Evolutionary conservation across 2,329 filamentous ascomycete genomes (phyloP), one percentile per base, ranked within the genome.

Genomic region (Tolypocladium tundrense): DNA sequence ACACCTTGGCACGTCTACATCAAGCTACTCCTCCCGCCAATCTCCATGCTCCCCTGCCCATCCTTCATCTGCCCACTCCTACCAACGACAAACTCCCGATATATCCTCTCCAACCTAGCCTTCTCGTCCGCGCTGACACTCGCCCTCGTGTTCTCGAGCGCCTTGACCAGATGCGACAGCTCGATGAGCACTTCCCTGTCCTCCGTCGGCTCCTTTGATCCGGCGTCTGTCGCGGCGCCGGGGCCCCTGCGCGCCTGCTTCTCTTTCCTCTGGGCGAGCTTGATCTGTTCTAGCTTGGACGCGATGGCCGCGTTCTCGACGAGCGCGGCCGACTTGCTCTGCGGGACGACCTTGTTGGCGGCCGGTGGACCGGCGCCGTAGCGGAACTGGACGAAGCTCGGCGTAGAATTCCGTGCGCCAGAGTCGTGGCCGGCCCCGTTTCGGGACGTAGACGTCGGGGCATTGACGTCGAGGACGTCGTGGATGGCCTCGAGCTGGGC

Each of bases 401-500:
- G 77, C 27, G 71, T 68, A 45, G 69, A 67, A 53, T 64, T 67
- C 19, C 65, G 55, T 55, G 65, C 63, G 58, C 63, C 63, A 58
- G 61, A 55, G 58, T 72, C 68, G 62, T 70, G 68, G 55, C 72
- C 70, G 61, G 68, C 71, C n/a, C 70, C 68, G 13, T 69, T 69
- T 52, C 68, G 71, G 40, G 61, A 66, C 21, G 65, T 67, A 33
- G 64, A 64, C 66, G 50, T 84, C 77, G 66, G 63, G 6, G 62
- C 87, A 84, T 57, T 85, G 5, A 69, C 66, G 51, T 73, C 87
- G 0, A 99, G 82, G 2, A 95, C 86, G 64, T 97, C 92, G 69
- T 99, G 94, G 62, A 99, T 97, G 35, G 94, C 94, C 75, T 97
- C 93, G 7, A 99, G 81, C 70, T 99, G 94, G 0, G 94, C 92